Conservation (phyloP, 176 grass and related monocot species). For the Avena sativa region DNA sequence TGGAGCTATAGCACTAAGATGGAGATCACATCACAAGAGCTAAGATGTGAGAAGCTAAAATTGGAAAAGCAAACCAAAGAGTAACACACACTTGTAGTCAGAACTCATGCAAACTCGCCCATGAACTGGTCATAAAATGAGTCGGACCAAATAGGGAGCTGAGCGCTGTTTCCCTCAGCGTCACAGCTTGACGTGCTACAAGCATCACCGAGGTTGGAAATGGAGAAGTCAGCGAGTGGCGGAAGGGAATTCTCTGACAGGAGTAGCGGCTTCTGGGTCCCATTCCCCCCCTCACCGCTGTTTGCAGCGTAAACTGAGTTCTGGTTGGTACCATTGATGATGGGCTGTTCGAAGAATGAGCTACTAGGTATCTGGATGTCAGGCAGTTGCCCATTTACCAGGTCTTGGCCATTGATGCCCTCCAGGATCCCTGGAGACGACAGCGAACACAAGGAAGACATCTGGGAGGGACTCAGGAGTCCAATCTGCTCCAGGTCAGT, state of each 20-base stretch:
- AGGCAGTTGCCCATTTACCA: slow-evolving; percentile 42
- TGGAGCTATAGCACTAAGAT: slow-evolving; percentile 48
- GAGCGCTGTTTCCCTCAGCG: slow-evolving; percentile 57
- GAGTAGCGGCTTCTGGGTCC: slow-evolving; percentile 51
- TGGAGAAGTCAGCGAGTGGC: slow-evolving; percentile 66
- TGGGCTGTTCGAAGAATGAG: slow-evolving; percentile 57
- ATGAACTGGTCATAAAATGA: slow-evolving; percentile 74
- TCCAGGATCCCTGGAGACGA: slow-evolving; percentile 52
- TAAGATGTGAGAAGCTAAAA: slow-evolving; percentile 45
- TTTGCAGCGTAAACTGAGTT: slow-evolving; percentile 41
- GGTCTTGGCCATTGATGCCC: slow-evolving; percentile 43
- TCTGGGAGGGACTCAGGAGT: slow-evolving; percentile 63
- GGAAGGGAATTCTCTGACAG: slow-evolving; percentile 68
- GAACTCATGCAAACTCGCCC: slow-evolving; percentile 64
- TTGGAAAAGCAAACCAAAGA: slow-evolving; percentile 49
- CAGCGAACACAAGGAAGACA: slow-evolving; percentile 63
- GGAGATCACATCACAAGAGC: slow-evolving; percentile 51
- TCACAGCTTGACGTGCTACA: slow-evolving; percentile 77
- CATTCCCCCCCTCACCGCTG: slow-evolving; percentile 45
- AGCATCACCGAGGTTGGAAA: slow-evolving; percentile 71
- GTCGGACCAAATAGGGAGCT: slow-evolving; percentile 62
- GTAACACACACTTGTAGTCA: slow-evolving; percentile 23
- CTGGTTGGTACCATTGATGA: slow-evolving; percentile 48
- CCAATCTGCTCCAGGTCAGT: slow-evolving; percentile 65
- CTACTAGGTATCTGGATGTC: slow-evolving; percentile 63